Conservation (phyloP, 2,329 filamentous ascomycete species). For the Leptographium procerum region DNA sequence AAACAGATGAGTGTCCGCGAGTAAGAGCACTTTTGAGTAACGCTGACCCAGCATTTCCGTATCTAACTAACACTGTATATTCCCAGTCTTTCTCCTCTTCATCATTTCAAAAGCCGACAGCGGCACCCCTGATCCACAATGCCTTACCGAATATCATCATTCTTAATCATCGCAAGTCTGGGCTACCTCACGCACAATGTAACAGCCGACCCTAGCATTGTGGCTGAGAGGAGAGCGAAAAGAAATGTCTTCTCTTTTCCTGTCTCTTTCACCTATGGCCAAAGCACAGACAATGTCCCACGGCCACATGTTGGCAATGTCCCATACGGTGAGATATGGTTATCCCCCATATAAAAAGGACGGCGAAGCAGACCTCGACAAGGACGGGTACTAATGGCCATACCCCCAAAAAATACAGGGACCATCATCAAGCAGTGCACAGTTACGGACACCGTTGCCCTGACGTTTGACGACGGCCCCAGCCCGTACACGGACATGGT, state of each 20-base stretch:
- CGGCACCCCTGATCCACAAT: not conserved
- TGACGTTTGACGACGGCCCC: constrained; percentile 59
- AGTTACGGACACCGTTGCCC: constrained; percentile 46
- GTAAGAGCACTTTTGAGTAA: no score
- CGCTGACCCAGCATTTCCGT: no score
- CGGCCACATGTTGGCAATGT: not conserved
- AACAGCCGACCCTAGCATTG: no score
- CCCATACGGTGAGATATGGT: not conserved
- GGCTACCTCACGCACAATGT: not conserved
- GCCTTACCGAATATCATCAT: not conserved
- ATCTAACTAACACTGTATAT: no score
- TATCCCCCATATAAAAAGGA: not conserved
- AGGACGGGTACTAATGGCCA: no score
- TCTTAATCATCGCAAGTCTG: not conserved
- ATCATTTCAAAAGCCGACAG: not conserved
- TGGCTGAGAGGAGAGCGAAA: not conserved
- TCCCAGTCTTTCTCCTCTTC: no score
- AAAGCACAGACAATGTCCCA: not conserved
- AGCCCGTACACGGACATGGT: constrained; percentile 48
- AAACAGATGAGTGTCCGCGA: not conserved
- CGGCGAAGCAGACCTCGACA: no score
- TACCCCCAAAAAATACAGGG: not conserved
- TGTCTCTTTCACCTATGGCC: not conserved
- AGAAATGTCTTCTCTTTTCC: not conserved
- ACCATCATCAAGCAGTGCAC: constrained; percentile 38